These are phyloP conservation scores for Paecilomyces sp. DNA, from an alignment of 2,329 filamentous ascomycete species.

Conservation along the genomic window DNA sequence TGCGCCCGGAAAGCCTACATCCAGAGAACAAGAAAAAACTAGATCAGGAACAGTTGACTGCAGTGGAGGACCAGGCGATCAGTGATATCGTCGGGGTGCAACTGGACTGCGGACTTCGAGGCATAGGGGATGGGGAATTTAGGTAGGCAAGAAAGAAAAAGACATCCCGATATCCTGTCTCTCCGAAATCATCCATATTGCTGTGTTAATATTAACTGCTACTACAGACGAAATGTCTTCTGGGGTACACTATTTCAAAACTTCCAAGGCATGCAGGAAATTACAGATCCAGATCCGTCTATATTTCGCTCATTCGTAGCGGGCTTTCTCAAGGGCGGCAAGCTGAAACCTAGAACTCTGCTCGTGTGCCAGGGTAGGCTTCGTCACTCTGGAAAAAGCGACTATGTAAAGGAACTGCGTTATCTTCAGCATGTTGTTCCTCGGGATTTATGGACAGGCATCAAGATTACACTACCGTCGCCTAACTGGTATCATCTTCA, in stretches of 20 bases:
- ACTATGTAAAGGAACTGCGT: constrained; percentile 45
- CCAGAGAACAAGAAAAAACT: constrained; percentile 48
- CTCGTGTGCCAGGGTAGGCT: constrained; percentile 16
- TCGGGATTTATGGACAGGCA: constrained; percentile 50
- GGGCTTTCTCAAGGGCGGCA: constrained; percentile 46
- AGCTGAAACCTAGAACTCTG: constrained; percentile 43
- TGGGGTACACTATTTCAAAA: constrained; percentile 43
- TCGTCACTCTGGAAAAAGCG: constrained; percentile 43
- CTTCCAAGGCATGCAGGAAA: constrained; percentile 41
- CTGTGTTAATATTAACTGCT: neutral
- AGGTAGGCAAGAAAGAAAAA: constrained; percentile 3
- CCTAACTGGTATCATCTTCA: constrained; percentile 58
- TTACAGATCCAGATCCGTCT: constrained; percentile 35
- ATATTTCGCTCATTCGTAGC: constrained; percentile 48
- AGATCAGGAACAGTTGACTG: constrained; percentile 45
- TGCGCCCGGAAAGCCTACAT: constrained; percentile 53
- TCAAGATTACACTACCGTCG: constrained; percentile 56
- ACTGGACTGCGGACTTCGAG: constrained; percentile 50
- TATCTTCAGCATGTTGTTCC: constrained; percentile 50
- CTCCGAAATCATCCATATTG: too few relatives aligned
- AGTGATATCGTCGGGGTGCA: constrained; percentile 55
- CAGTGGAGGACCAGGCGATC: constrained; percentile 55
- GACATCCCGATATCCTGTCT: too few relatives aligned
- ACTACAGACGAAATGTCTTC: constrained; percentile 26
- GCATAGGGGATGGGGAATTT: constrained; percentile 60